phyloP scores from a whole-genome alignment of 371 early-diverging fungal species.

The Haplosporangium sp. region DNA sequence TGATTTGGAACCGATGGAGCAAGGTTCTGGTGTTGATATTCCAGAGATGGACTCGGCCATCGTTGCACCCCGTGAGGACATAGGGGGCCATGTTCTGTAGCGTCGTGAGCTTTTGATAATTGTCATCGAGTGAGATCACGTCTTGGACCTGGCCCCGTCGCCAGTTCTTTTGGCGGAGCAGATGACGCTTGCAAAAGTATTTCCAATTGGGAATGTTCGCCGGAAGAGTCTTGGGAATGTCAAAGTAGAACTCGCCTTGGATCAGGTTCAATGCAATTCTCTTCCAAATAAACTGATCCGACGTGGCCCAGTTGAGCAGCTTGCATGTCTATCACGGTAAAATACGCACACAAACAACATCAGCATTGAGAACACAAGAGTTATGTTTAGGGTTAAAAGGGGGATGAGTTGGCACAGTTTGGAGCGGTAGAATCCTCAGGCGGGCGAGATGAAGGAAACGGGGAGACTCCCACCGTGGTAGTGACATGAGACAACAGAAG shows the following conservation, averaged over 20 bases:
- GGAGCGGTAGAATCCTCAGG: too few species aligned
- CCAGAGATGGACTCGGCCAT: constrained; percentile 50
- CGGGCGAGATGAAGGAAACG: too few species aligned
- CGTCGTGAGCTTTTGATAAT: constrained; percentile 50
- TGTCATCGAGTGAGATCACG: constrained; percentile 45
- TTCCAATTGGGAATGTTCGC: constrained; percentile 50
- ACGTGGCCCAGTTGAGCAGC: constrained; percentile 47
- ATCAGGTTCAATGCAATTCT: constrained; percentile 44
- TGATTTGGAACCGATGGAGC: constrained; percentile 44
- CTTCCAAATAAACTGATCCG: constrained; percentile 53
- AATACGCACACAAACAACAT: neutral
- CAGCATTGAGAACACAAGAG: too few species aligned
- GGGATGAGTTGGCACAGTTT: too few species aligned
- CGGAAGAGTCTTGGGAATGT: constrained; percentile 42
- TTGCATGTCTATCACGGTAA: constrained; percentile 26
- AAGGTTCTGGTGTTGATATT: constrained; percentile 31
- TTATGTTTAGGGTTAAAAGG: too few species aligned
- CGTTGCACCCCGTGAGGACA: constrained; percentile 51
- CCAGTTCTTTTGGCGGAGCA: constrained; percentile 50
- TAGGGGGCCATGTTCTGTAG: constrained; percentile 50
- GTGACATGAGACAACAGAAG: constrained; percentile 14
- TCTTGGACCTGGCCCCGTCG: constrained; percentile 49
- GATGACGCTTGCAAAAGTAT: constrained; percentile 51
- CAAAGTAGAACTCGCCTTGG: constrained; percentile 55
- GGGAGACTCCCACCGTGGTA: neutral